Evolutionary conservation across 148 eudicot genomes (phyloP).

Genomic region (Polygonum maritimum): DNA sequence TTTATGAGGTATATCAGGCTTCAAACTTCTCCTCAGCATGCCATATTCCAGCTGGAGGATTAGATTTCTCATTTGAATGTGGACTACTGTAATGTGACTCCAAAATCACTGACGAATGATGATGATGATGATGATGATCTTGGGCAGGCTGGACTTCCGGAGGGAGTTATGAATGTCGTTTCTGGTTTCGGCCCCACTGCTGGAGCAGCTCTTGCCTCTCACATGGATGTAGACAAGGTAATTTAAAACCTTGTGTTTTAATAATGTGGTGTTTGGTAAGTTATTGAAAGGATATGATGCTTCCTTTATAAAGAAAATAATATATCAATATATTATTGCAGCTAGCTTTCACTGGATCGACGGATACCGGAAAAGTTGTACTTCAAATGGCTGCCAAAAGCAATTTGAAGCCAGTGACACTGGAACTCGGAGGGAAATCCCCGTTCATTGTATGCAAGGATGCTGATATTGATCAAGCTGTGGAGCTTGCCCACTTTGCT

Average conservation of each 20-base stretch:
- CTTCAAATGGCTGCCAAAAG: conserved; percentile 53
- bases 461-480: conserved; percentile 71
- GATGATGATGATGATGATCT: background rate
- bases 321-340: conserved; percentile 14
- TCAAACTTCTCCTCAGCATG: background rate
- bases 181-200: conserved; percentile 76
- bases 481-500: conserved; percentile 68
- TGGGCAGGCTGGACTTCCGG: conserved; percentile 75
- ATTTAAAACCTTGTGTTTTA: background rate
- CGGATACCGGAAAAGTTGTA: conserved; percentile 46
- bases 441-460: conserved; percentile 80
- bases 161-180: conserved; percentile 59
- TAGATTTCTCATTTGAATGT: background rate
- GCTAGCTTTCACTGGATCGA: conserved; percentile 82
- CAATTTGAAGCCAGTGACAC: conserved; percentile 68
- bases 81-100: background rate
- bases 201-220: conserved; percentile 71
- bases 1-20: conserved; percentile 47
- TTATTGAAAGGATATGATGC: background rate
- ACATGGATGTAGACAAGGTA: conserved; percentile 89
- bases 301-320: background rate
- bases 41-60: background rate
- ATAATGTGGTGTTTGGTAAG: background rate
- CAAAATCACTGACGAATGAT: background rate
- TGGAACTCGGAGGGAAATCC: conserved; percentile 80